Percentiles rank a stretch among this genome's conserved stretches.
Evolutionary conservation across 441 rosid species (phyloP).

Genomic region (Croton setiger): DNA sequence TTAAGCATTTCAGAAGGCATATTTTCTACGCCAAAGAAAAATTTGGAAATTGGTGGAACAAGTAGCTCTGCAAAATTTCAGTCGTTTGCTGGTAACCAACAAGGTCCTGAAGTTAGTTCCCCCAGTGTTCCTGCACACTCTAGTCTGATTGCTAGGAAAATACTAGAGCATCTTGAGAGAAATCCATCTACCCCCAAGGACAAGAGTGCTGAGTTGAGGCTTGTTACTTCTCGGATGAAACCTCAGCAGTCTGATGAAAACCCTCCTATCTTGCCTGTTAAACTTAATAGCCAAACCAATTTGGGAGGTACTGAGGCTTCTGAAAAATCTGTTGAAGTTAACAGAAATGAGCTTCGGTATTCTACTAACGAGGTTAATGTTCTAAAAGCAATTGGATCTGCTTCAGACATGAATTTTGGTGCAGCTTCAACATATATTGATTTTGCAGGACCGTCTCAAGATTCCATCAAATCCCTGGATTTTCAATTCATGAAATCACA

Average conservation of each 20-base stretch:
- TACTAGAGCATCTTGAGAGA: slow-evolving; percentile 78
- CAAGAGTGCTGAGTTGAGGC: slow-evolving; percentile 67
- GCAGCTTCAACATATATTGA: slow-evolving; percentile 20
- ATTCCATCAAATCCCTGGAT: slow-evolving; percentile 30
- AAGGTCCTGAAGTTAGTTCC: slow-evolving; percentile 38
- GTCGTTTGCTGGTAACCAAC: slow-evolving; percentile 30
- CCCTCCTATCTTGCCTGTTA: slow-evolving; percentile 16
- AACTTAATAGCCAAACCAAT: slow-evolving; percentile 28
- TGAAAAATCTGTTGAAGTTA: slow-evolving; percentile 26
- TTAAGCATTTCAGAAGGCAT: slow-evolving; percentile 24
- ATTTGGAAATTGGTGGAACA: slow-evolving; percentile 41
- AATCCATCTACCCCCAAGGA: slow-evolving; percentile 60
- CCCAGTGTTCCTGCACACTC: slow-evolving; percentile 65
- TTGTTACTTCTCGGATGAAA: slow-evolving; percentile 56
- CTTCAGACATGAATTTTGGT: slow-evolving; percentile 32
- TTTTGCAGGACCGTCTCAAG: slow-evolving; percentile 29
- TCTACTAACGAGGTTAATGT: slow-evolving; percentile 23
- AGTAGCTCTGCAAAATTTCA: slow-evolving; percentile 35
- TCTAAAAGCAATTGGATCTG: slow-evolving; percentile 25
- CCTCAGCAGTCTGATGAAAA: slow-evolving; percentile 35
- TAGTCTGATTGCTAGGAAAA: slow-evolving; percentile 69
- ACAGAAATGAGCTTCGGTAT: slow-evolving; percentile 27
- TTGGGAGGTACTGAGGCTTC: slow-evolving; percentile 26
- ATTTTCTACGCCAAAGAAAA: slow-evolving; percentile 38
- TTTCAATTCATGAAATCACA: slow-evolving; percentile 25